These are phyloP conservation scores for Hypholoma sublateritium DNA, from an alignment of 768 basidiomycete species.

Conservation along the genomic window DNA sequence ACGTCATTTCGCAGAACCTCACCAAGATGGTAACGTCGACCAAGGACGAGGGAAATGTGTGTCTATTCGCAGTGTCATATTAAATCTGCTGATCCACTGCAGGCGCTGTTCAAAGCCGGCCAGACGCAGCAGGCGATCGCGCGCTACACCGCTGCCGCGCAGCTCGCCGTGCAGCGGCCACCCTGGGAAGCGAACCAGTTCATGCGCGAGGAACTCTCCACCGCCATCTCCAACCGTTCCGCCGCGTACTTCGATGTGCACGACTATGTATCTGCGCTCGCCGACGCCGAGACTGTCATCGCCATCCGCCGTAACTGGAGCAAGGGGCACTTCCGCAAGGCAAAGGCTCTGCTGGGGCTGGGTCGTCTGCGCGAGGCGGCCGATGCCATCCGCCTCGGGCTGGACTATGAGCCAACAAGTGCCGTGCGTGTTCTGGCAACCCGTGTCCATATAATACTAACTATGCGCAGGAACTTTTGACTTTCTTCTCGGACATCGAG, in stretches of 20 bases:
- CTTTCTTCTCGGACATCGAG: conserved; percentile 36
- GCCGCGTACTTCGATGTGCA: conserved; percentile 79
- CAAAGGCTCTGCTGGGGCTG: conserved; percentile 82
- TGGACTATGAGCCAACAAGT: conserved; percentile 75
- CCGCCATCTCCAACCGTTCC: conserved; percentile 88
- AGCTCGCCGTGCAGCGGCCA: conserved; percentile 76
- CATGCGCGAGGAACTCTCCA: conserved; percentile 88
- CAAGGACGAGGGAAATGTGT: conserved; percentile 95
- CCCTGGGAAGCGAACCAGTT: conserved; percentile 86
- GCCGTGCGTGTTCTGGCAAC: conserved; percentile 29
- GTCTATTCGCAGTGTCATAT: conserved; percentile 29
- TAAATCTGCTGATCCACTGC: conserved; percentile 22
- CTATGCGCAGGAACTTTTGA: conserved; percentile 27
- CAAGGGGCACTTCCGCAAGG: conserved; percentile 95
- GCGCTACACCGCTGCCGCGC: conserved; percentile 77
- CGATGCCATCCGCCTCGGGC: conserved; percentile 78
- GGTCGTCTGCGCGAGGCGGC: conserved; percentile 69
- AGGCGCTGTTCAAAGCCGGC: conserved; percentile 80
- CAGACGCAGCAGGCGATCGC: conserved; percentile 70
- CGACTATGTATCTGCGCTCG: conserved; percentile 75
- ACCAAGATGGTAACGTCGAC: conserved; percentile 71
- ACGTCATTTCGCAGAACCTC: conserved; percentile 73
- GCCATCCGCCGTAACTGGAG: conserved; percentile 84
- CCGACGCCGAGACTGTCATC: conserved; percentile 91
- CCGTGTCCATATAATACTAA: neutral